Evolutionary conservation across 2,329 filamentous ascomycete genomes (phyloP).

Genomic region (Coniosporium tulheliwenetii): DNA sequence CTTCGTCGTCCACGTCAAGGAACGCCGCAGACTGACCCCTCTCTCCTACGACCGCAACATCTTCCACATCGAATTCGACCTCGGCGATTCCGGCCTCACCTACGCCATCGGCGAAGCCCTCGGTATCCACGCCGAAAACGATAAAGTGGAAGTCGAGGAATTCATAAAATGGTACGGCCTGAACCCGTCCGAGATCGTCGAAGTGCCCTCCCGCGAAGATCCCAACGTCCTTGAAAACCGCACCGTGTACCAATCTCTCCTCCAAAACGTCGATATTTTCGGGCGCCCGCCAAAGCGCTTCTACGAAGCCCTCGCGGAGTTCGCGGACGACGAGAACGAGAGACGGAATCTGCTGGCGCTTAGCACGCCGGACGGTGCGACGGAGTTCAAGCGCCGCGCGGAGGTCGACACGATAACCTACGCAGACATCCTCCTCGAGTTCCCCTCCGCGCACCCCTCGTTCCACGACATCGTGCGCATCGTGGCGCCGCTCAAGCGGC

Average conservation of each 20-base stretch:
- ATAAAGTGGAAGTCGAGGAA: constrained; percentile 57
- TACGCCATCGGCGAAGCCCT: constrained; percentile 97
- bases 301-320: constrained; percentile 83
- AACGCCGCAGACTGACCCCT: constrained; percentile 87
- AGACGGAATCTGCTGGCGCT: constrained; percentile 65
- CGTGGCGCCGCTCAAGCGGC: constrained; percentile 80
- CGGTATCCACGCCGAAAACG: constrained; percentile 91
- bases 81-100: constrained; percentile 76
- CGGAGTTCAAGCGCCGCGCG: constrained; percentile 80
- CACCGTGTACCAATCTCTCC: constrained; percentile 79
- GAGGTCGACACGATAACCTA: constrained; percentile 88
- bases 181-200: constrained; percentile 69
- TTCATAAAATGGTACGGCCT: constrained; percentile 90
- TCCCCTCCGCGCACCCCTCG: constrained; percentile 69
- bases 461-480: constrained; percentile 85
- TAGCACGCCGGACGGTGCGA: constrained; percentile 61
- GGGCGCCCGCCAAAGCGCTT: constrained; percentile 95
- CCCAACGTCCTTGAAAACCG: constrained; percentile 61
- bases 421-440: constrained; percentile 80
- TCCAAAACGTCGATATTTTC: constrained; percentile 92
- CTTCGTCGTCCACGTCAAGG: constrained; percentile 75
- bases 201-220: constrained; percentile 77
- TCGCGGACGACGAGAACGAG: constrained; percentile 68
- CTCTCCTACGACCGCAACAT: constrained; percentile 89
- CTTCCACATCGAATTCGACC: constrained; percentile 98